phyloP scores from a whole-genome alignment of 352 stramenopile genomes.

The Phytophthora hibernalis region DNA sequence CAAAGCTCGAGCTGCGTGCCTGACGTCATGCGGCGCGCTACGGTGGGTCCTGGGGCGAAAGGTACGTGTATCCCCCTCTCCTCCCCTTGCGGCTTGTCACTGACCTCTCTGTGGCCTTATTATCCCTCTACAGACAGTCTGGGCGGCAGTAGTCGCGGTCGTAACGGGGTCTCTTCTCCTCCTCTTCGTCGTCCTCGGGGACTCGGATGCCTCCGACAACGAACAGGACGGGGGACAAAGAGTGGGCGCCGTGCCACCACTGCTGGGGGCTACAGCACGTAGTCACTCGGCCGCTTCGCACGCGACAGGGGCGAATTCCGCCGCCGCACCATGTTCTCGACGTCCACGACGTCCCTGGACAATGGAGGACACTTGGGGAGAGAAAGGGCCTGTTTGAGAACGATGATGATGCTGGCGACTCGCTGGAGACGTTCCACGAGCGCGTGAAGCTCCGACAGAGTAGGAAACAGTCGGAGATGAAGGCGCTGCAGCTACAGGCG shows the following conservation, averaged over 20 bases:
- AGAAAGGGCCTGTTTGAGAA: constrained; percentile 80
- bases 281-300: constrained; percentile 39
- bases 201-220: constrained; percentile 32
- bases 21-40: constrained; percentile 43
- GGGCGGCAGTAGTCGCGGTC: constrained; percentile 30
- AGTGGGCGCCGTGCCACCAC: constrained; percentile 16
- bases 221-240: constrained; percentile 24
- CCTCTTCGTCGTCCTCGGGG: constrained; percentile 41
- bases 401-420: constrained; percentile 73
- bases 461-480: constrained; percentile 74
- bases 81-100: neutral
- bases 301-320: constrained; percentile 33
- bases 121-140: constrained; percentile 19
- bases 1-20: constrained; percentile 21
- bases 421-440: constrained; percentile 75
- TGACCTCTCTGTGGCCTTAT: neutral
- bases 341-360: constrained; percentile 31
- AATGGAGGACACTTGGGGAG: constrained; percentile 38
- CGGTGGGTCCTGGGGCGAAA: constrained; percentile 29
- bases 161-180: constrained; percentile 49
- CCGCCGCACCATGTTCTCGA: constrained; percentile 55
- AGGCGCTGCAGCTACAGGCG: constrained; percentile 42
- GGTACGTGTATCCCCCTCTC: constrained; percentile 15
- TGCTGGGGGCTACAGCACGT: constrained; percentile 22
- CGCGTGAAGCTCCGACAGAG: constrained; percentile 75